Conservation (phyloP, 1,284 basidiomycete genomes). For the Ustilago vetiveriae region DNA sequence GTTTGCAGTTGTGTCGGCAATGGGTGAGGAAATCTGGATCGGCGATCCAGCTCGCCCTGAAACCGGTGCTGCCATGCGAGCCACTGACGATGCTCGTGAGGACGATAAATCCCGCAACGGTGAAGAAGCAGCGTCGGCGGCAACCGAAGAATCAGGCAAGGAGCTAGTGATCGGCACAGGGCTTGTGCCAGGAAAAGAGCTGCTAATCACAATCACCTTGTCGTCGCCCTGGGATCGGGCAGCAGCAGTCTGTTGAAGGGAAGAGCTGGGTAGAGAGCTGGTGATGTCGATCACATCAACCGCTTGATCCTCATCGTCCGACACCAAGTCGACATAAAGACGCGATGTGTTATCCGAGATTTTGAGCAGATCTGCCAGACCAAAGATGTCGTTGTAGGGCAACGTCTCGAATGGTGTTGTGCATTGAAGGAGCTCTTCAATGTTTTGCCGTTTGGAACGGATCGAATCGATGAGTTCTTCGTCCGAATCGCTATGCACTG, state of each 20-base stretch:
- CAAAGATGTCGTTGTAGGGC: conserved; percentile 44
- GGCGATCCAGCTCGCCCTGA: conserved; percentile 3
- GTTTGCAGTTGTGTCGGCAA: neutral
- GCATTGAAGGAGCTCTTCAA: conserved; percentile 35
- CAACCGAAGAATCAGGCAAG: conserved; percentile 6
- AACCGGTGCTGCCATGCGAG: neutral
- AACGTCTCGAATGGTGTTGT: conserved; percentile 40
- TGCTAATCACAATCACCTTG: neutral
- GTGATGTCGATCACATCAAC: neutral
- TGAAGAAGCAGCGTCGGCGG: conserved; percentile 13
- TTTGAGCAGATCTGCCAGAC: conserved; percentile 34
- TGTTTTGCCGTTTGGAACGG: conserved; percentile 34
- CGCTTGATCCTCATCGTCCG: conserved; percentile 24
- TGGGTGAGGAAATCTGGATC: neutral
- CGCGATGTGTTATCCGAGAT: conserved; percentile 16
- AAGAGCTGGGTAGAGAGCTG: neutral
- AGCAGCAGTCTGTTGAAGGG: neutral
- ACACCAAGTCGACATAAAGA: conserved; percentile 39
- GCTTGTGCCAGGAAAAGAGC: conserved; percentile 1
- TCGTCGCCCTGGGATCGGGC: too few relatives aligned
- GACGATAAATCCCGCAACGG: neutral
- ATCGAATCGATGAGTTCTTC: conserved; percentile 35
- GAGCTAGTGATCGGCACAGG: neutral
- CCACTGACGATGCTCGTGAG: conserved; percentile 4
- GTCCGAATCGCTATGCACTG: conserved; percentile 37